Conservation (phyloP, 768 basidiomycete species). For the Daedaleopsis nitida region DNA sequence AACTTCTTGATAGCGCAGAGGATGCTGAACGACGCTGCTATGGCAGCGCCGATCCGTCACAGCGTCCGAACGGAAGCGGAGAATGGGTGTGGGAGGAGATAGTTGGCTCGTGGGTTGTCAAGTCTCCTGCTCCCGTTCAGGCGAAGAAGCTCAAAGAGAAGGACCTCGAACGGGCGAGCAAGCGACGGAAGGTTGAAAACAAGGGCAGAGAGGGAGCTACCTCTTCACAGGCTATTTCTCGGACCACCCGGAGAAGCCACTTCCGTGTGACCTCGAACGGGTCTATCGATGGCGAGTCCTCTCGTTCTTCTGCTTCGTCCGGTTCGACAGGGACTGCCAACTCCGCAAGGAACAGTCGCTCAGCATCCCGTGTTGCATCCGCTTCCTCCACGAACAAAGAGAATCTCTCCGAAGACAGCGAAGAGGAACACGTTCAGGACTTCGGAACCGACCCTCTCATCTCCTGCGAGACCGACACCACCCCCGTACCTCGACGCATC, state of each 20-base stretch:
- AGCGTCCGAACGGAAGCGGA: constrained; percentile 1
- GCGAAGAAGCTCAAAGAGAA: constrained; percentile 3
- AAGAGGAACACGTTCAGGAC: constrained; percentile 4
- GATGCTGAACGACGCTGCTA: constrained; percentile 54
- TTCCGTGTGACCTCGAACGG: not conserved
- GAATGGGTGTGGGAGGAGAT: constrained; percentile 54
- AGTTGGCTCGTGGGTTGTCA: constrained; percentile 47
- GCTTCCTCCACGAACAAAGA: not conserved
- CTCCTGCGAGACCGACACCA: not conserved
- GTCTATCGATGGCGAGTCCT: not conserved
- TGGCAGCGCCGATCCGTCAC: constrained; percentile 21
- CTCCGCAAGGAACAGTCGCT: not conserved
- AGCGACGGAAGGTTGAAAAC: constrained; percentile 9
- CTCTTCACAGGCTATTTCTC: not conserved
- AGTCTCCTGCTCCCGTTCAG: constrained; percentile 29
- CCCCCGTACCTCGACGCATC: constrained; percentile 13
- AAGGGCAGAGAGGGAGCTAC: not conserved
- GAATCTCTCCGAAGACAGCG: constrained; percentile 20
- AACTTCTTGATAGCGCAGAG: constrained; percentile 49
- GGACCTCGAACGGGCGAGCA: not conserved
- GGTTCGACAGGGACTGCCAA: not conserved
- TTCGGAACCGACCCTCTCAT: not conserved
- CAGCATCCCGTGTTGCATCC: not conserved
- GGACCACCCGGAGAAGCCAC: not conserved
- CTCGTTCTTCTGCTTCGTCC: not conserved